These are phyloP conservation scores for Lachancea dasiensis DNA, from an alignment of 805 yeast species.

Conservation along the genomic window DNA sequence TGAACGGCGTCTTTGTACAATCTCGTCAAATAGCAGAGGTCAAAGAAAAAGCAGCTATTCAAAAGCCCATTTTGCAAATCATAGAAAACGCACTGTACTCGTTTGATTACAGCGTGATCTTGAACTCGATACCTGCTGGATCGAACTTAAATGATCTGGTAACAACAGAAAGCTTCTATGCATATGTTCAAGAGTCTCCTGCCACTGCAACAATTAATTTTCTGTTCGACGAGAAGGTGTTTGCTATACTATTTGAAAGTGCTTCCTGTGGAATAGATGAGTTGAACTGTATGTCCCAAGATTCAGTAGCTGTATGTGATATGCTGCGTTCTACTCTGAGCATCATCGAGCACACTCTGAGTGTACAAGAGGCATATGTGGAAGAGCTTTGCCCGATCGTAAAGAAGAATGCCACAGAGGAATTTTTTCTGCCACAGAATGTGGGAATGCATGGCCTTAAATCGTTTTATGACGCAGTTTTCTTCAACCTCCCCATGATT, in stretches of 20 bases:
- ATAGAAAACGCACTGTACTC: conserved; percentile 43
- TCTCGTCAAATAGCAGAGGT: conserved; percentile 33
- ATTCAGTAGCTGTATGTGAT: conserved; percentile 25
- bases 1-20: conserved; percentile 59
- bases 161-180: conserved; percentile 38
- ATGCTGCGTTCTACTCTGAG: conserved; percentile 39
- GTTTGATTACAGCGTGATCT: conserved; percentile 47
- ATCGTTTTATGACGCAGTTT: conserved; percentile 64
- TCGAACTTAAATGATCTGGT: conserved; percentile 46
- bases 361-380: conserved; percentile 52
- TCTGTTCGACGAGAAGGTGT: conserved; percentile 54
- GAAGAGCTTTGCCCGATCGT: conserved; percentile 36
- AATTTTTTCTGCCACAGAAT: conserved; percentile 29
- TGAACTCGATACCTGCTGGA: conserved; percentile 47
- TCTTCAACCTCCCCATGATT: conserved; percentile 63
- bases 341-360: conserved; percentile 42
- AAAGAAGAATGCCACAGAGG: conserved; percentile 24
- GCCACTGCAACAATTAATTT: conserved; percentile 58
- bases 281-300: conserved; percentile 27
- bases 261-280: conserved; percentile 56
- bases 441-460: conserved; percentile 54
- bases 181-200: conserved; percentile 60
- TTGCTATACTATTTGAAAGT: conserved; percentile 49
- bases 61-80: conserved; percentile 46
- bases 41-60: conserved; percentile 41